Evolutionary conservation across 2,329 filamentous ascomycete genomes (phyloP), one percentile per base, ranked within the genome.

Genomic region (Rhytidhysteron rufulum): DNA sequence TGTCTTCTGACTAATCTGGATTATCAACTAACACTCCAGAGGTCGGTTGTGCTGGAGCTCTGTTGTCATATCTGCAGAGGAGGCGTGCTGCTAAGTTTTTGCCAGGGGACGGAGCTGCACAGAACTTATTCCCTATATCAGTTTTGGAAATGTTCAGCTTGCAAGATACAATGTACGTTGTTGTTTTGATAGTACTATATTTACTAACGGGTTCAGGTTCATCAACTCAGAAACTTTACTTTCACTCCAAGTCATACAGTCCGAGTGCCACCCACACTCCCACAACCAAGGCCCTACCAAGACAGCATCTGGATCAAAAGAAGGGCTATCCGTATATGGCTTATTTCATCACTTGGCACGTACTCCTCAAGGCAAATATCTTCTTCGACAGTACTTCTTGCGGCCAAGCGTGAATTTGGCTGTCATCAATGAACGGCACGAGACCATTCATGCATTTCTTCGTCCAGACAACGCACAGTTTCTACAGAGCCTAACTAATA

Each of bases 21-120:
- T 20, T 10, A 7, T 6, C 2, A 17, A n/a, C n/a, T 16, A 5
- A 18, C 15, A 18, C 4, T 21, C 27, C n/a, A 37, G 41, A 82
- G 70, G 72, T 95, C 34, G 86, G 88, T 3, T 97, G 93, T 65
- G 86, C 85, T 19, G 88, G 90, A n/a, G 90, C 90, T 19, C 69
- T 97, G 2, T 67, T 97, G n/a, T 77, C 78, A 4, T 87, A 94
- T 49, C 65, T 96, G 18, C 80, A 88, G 52, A 80, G 87, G 38
- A 77, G 81, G 51, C 76, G 76, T 57, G 77, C 81, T 29, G 74
- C 78, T 3, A 75, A 80, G 25, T 83, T 80, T 53, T 67, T 84
- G 3, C 78, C 81, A 2, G 77, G 78, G 20, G 80, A 85, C 44
- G 65, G 71, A 11, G 71, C 73, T 21, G 72, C 73, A 2, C 60